Evolutionary conservation across 441 rosid genomes (phyloP).

Genomic region (Lagerstroemia fauriei): DNA sequence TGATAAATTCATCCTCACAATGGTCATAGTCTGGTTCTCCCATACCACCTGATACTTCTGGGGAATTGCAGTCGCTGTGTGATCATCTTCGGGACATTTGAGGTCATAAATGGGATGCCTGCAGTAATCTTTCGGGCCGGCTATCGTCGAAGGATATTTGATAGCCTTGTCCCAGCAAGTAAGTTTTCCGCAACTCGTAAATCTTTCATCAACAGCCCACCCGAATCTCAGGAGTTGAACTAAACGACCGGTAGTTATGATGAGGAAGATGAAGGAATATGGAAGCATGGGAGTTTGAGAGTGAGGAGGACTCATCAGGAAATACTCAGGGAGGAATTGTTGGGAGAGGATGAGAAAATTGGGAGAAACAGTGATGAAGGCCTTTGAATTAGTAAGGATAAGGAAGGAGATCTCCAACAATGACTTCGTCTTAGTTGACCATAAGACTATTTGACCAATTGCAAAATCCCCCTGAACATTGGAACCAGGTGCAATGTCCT

Average conservation of each 20-base stretch:
- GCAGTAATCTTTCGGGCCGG: neutral
- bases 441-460: too few relatives aligned
- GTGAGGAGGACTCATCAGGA: neutral
- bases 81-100: neutral
- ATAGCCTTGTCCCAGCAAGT: accelerated
- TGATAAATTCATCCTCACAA: neutral
- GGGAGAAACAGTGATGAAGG: neutral
- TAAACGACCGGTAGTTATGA: neutral
- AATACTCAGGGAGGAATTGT: neutral
- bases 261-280: neutral
- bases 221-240: neutral
- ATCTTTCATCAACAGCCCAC: neutral
- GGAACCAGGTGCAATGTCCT: too few relatives aligned
- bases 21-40: neutral
- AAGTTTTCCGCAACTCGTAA: too few relatives aligned
- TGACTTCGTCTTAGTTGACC: neutral
- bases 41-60: neutral
- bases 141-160: neutral
- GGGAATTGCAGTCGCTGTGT: neutral
- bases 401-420: neutral
- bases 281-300: neutral
- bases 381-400: neutral
- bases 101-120: neutral
- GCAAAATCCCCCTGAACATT: too few relatives aligned
- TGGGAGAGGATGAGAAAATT: neutral